phyloP scores from a whole-genome alignment of 768 basidiomycete species.

The Mrakia hoshinonis region DNA sequence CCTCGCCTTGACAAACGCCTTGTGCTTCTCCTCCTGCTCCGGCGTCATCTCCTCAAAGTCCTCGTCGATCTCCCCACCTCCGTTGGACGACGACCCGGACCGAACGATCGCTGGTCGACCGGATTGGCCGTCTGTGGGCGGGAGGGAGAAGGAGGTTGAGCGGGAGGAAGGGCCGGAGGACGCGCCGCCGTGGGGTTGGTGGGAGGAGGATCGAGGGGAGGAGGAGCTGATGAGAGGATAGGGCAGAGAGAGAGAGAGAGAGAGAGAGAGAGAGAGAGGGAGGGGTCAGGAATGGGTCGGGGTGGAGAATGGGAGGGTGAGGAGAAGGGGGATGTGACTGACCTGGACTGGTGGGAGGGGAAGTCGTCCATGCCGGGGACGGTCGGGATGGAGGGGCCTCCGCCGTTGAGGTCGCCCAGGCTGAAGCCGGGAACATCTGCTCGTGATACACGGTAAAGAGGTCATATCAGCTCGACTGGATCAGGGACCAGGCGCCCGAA shows the following conservation, averaged over 20 bases:
- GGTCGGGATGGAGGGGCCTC: too few species aligned
- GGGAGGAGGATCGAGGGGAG: slow-evolving; percentile 9
- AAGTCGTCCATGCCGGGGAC: too few species aligned
- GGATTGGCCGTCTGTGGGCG: slow-evolving; percentile 7
- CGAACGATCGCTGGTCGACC: not conserved
- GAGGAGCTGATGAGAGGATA: slow-evolving; percentile 16
- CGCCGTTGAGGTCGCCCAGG: too few species aligned
- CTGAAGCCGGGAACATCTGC: too few species aligned
- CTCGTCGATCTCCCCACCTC: slow-evolving; percentile 22
- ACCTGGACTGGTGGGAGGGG: too few species aligned
- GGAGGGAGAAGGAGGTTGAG: slow-evolving; percentile 28
- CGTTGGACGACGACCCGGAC: not conserved
- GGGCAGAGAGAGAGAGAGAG: slow-evolving; percentile 8
- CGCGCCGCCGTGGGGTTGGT: not conserved
- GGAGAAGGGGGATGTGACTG: not conserved
- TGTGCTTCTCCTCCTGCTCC: slow-evolving; percentile 29
- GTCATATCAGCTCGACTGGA: too few species aligned
- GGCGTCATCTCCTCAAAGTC: slow-evolving; percentile 27
- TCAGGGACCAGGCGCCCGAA: too few species aligned
- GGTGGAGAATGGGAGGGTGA: not conserved
- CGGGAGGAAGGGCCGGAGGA: slow-evolving; percentile 23
- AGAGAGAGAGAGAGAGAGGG: slow-evolving; percentile 54
- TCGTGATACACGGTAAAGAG: too few species aligned
- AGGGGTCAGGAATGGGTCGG: slow-evolving; percentile 73
- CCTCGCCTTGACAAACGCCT: slow-evolving; percentile 22